Conservation (phyloP, 2,329 filamentous ascomycete genomes). For the Ramularia endophylla region DNA sequence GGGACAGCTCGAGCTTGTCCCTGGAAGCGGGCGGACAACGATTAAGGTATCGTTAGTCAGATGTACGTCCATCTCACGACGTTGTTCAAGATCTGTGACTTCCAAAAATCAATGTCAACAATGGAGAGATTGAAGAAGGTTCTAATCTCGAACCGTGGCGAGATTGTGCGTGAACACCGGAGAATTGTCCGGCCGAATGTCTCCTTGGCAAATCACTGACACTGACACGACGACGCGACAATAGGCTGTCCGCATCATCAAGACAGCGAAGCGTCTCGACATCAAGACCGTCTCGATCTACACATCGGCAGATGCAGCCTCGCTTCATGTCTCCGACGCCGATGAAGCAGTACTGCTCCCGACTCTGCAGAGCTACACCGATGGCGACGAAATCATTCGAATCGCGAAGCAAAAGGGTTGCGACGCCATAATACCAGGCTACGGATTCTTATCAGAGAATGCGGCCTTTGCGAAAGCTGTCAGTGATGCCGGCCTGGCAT, state of each 20-base stretch:
- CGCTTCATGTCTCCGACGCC: conserved; percentile 49
- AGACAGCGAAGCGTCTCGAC: conserved; percentile 44
- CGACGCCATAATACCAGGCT: conserved; percentile 60
- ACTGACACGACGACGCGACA: background rate
- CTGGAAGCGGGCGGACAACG: background rate
- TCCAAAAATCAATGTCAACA: too few relatives aligned
- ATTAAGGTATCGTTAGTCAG: background rate
- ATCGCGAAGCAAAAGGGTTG: conserved; percentile 46
- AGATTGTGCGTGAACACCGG: conserved; percentile 36
- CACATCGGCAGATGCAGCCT: conserved; percentile 50
- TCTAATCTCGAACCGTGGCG: conserved; percentile 55
- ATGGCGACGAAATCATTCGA: conserved; percentile 43
- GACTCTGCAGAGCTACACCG: conserved; percentile 45
- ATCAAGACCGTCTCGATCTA: conserved; percentile 54
- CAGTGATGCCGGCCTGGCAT: conserved; percentile 50
- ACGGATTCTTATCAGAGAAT: conserved; percentile 62
- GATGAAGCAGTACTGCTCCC: conserved; percentile 48
- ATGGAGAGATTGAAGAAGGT: conserved; percentile 46
- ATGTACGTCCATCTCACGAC: too few relatives aligned
- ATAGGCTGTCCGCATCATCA: conserved; percentile 42
- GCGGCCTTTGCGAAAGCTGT: conserved; percentile 54
- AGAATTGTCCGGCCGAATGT: background rate
- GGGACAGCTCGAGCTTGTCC: background rate
- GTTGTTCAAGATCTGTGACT: too few relatives aligned
- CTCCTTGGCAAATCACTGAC: conserved; percentile 2